Conservation (phyloP, 768 basidiomycete genomes). For the Suillus tomentosus region DNA sequence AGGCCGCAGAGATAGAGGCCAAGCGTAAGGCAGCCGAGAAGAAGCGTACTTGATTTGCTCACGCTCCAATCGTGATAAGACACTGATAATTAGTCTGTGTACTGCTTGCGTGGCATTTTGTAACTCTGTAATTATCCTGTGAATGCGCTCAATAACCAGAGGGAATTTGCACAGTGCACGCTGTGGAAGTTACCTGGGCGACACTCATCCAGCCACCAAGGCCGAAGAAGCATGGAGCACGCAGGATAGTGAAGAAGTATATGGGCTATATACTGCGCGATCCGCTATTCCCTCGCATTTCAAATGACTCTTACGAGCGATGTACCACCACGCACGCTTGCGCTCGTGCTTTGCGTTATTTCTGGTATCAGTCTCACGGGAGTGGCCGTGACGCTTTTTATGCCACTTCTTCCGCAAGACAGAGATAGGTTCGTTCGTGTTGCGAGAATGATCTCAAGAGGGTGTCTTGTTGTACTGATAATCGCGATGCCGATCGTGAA, state of each 20-base stretch:
- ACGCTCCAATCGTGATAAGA: background rate
- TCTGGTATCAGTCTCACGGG: conserved; percentile 25
- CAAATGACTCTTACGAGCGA: conserved; percentile 44
- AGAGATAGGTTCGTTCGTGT: conserved; percentile 12
- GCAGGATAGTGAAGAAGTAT: conserved; percentile 35
- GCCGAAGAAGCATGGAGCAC: too few species aligned
- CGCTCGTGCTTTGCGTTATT: conserved; percentile 28
- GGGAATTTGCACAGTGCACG: too few species aligned
- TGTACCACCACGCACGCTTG: conserved; percentile 33
- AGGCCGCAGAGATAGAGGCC: conserved; percentile 61
- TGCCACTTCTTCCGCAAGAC: conserved; percentile 37
- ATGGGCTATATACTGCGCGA: conserved; percentile 63
- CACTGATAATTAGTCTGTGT: background rate
- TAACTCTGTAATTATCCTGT: background rate
- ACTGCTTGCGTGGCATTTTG: background rate
- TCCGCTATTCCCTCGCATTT: conserved; percentile 69
- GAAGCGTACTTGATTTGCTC: conserved; percentile 34
- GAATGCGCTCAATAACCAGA: too few species aligned
- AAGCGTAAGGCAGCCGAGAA: conserved; percentile 49
- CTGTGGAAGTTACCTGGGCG: too few species aligned
- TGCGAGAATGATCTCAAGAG: conserved; percentile 35
- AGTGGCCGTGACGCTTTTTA: conserved; percentile 41
- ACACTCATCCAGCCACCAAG: too few species aligned
- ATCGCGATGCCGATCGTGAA: conserved; percentile 57
- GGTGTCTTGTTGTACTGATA: conserved; percentile 47